Evolutionary conservation across 768 basidiomycete species (phyloP), one percentile per base, ranked within the genome.

Genomic region (Grammothele lineata): DNA sequence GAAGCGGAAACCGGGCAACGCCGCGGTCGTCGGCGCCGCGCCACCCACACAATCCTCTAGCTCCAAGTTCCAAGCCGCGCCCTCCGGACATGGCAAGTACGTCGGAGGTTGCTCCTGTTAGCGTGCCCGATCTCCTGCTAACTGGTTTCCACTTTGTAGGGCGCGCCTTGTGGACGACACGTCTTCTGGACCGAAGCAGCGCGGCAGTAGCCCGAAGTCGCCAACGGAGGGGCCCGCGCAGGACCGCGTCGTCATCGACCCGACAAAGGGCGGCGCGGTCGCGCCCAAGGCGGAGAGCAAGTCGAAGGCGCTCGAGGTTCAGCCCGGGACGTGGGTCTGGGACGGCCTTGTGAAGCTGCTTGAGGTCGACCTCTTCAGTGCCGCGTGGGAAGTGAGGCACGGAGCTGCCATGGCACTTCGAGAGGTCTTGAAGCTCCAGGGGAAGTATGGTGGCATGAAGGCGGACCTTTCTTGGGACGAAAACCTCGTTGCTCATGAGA

Each of bases 341-440:
- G 86, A 87, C 55, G 88, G 85, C 15, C 76, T 92, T 10, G 79
- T 84, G 11, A 81, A 81, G 51, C 72, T 92, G 6, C 72, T 97
- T 7, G 85, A 87, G 59, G 83, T 92, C 5, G 86, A 89, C 57
- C 67, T 97, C 7, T 85, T 91, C 57, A 92, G 86, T 57, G 76
- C 85, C 3, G 76, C 82, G 3, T 98, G 96, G 96, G 93, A 98
- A 65, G 81, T 87, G 12, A 77, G 96, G 41, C 96, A 99, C 58
- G 96, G 96, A 27, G 87, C 93, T 14, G 88, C 92, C 0, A 80
- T 96, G 75, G 93, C 90, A 1, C 64, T 98, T 24, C 77, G 92
- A 37, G 96, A 97, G 60, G 66, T 98, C 37, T 67, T 98, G 41
- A 92, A 89, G 64, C 59, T 78, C 3, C 92, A 95, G 61, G 92